Conservation (phyloP, 768 basidiomycete species). For the Termitomyces sp. region DNA sequence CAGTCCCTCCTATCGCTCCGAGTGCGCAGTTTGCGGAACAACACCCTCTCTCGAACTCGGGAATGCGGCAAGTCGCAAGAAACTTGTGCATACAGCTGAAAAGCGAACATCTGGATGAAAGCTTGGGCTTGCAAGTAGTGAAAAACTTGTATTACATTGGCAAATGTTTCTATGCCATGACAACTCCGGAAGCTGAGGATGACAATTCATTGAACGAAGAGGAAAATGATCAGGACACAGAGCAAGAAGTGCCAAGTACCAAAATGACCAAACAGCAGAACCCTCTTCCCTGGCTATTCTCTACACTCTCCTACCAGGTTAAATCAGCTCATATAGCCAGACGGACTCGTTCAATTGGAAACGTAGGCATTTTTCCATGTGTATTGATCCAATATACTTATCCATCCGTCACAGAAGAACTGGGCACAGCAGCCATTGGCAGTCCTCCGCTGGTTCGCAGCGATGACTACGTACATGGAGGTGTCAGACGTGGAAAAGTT, state of each 20-base stretch:
- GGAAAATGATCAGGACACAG: conserved; percentile 24
- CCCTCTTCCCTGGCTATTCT: conserved; percentile 89
- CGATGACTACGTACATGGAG: conserved; percentile 75
- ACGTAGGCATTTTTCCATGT: conserved; percentile 29
- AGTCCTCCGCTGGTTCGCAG: conserved; percentile 89
- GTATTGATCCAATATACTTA: conserved; percentile 1
- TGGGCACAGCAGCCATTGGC: conserved; percentile 83
- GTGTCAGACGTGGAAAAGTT: conserved; percentile 52
- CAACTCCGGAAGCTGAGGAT: conserved; percentile 15
- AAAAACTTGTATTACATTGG: conserved; percentile 94
- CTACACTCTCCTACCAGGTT: conserved; percentile 85
- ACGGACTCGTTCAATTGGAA: conserved; percentile 42
- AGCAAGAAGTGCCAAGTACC: conserved; percentile 19
- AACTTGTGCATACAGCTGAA: conserved; percentile 76
- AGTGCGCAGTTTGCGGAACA: conserved; percentile 20
- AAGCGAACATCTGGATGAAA: conserved; percentile 70
- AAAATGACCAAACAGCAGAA: conserved; percentile 30
- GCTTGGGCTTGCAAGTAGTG: conserved; percentile 76
- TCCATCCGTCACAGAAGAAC: conserved; percentile 42
- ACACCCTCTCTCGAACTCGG: conserved; percentile 45
- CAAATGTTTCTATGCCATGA: conserved; percentile 63
- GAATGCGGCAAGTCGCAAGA: conserved; percentile 65
- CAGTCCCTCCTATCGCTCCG: conserved; percentile 38
- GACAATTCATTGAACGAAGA: conserved; percentile 19
- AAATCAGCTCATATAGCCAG: conserved; percentile 70